phyloP scores from a whole-genome alignment of 2,329 filamentous ascomycete genomes.

The Thielaviopsis ethacetica region DNA sequence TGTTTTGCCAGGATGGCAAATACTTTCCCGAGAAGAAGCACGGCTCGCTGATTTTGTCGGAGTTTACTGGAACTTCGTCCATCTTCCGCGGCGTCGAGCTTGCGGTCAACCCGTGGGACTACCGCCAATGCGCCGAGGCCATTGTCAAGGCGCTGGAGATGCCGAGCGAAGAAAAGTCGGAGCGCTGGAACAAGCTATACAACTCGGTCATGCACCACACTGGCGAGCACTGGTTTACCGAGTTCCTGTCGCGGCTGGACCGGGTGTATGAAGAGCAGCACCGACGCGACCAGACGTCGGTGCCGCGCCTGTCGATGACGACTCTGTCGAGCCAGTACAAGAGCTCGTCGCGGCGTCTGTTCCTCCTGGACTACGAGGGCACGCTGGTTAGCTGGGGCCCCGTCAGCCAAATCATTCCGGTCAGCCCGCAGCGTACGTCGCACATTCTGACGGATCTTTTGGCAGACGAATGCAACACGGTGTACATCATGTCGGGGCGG shows the following conservation, averaged over 20 bases:
- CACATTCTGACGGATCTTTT: slow-evolving; percentile 70
- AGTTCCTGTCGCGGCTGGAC: slow-evolving; percentile 54
- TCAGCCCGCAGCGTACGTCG: slow-evolving; percentile 68
- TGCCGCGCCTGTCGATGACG: slow-evolving; percentile 64
- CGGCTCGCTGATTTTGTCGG: slow-evolving; percentile 78
- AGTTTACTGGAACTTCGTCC: slow-evolving; percentile 84
- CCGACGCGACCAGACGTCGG: slow-evolving; percentile 66
- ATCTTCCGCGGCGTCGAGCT: slow-evolving; percentile 70
- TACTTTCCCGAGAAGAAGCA: slow-evolving; percentile 56
- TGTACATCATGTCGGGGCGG: slow-evolving; percentile 88
- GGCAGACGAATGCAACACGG: slow-evolving; percentile 62
- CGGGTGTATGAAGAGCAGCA: slow-evolving; percentile 72
- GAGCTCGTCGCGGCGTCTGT: slow-evolving; percentile 50
- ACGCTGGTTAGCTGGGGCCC: slow-evolving; percentile 80
- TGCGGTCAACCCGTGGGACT: slow-evolving; percentile 90
- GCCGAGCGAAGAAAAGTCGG: slow-evolving; percentile 53
- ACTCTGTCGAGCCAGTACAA: slow-evolving; percentile 50
- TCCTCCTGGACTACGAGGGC: slow-evolving; percentile 87
- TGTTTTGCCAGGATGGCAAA: slow-evolving; percentile 80
- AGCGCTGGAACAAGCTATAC: slow-evolving; percentile 59
- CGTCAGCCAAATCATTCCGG: slow-evolving; percentile 67
- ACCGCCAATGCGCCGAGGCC: slow-evolving; percentile 70
- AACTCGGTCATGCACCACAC: slow-evolving; percentile 64
- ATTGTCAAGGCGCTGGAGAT: slow-evolving; percentile 76
- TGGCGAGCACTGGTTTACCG: slow-evolving; percentile 71